A percentile compares a stretch with the other conserved stretches of the same genome.
These are phyloP conservation scores for Phytophthora pseudosyringae DNA, from an alignment of 352 stramenopile genomes.

Conservation along the genomic window DNA sequence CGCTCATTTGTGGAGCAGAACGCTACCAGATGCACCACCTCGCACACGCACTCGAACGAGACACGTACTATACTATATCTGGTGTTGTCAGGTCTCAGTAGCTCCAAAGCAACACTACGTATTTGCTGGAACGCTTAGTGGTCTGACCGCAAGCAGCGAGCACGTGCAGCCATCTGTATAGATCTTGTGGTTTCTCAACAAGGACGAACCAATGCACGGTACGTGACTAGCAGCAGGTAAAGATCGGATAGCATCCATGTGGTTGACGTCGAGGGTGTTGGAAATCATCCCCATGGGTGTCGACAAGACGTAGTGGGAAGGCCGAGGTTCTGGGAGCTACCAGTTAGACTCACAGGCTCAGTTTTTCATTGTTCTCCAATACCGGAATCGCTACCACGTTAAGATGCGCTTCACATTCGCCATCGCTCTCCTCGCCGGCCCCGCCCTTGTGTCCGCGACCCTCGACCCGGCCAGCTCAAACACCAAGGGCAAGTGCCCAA, in stretches of 20 bases:
- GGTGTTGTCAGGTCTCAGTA: not conserved
- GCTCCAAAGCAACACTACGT: not conserved
- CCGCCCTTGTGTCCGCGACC: constrained; percentile 31
- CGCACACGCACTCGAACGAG: not conserved
- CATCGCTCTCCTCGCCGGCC: constrained; percentile 22
- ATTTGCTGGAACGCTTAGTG: not conserved
- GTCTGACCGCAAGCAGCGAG: constrained; percentile 4
- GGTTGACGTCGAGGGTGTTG: not conserved
- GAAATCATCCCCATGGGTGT: not conserved
- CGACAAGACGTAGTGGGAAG: not conserved
- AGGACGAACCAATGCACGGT: not conserved
- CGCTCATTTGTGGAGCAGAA: no score
- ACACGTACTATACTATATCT: constrained; percentile 1
- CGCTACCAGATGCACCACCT: not conserved
- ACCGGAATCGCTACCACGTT: constrained; percentile 2
- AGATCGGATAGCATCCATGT: not conserved
- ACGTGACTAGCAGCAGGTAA: no score
- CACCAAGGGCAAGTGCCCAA: constrained; percentile 28
- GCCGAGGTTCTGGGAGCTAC: not conserved
- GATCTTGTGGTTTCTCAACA: not conserved
- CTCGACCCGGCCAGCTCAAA: constrained; percentile 32
- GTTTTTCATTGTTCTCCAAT: not conserved
- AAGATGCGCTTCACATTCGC: constrained; percentile 30
- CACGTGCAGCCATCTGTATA: constrained; percentile 1
- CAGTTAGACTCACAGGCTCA: not conserved